Evolutionary conservation across 345 rosid species (phyloP).

Genomic region (Pistacia atlantica): DNA sequence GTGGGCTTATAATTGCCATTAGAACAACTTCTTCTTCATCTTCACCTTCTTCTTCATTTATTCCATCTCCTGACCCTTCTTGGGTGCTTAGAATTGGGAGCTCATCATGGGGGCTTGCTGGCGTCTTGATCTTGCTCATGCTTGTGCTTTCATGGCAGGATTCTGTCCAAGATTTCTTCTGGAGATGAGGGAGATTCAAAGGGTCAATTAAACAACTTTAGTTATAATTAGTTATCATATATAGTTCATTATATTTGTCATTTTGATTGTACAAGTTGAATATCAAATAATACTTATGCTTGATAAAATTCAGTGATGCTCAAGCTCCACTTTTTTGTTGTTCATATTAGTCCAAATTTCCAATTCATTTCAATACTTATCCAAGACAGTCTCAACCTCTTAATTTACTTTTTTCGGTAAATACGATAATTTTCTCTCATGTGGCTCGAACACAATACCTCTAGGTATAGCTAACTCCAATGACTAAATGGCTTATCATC

Average conservation of each 20-base stretch:
- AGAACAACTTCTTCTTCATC: constrained; percentile 39
- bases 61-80: constrained; percentile 48
- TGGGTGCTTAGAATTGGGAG: constrained; percentile 61
- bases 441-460: too few relatives aligned
- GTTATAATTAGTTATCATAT: not conserved
- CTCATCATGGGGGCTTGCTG: constrained; percentile 66
- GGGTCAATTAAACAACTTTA: too few relatives aligned
- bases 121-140: constrained; percentile 52
- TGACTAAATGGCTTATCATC: too few relatives aligned
- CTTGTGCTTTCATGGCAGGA: constrained; percentile 65
- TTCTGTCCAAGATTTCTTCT: constrained; percentile 51
- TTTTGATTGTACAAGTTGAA: not conserved
- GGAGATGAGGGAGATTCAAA: constrained; percentile 30
- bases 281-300: too few relatives aligned
- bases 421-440: too few relatives aligned
- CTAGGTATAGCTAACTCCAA: too few relatives aligned
- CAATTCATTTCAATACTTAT: too few relatives aligned
- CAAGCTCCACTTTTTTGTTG: too few relatives aligned
- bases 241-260: not conserved
- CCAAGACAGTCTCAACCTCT: too few relatives aligned
- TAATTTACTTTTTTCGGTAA: too few relatives aligned
- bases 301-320: too few relatives aligned
- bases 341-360: too few relatives aligned
- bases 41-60: constrained; percentile 10
- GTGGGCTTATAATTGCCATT: constrained; percentile 58